A percentile compares a stretch with the other conserved stretches of the same genome.
Conservation (phyloP, 177 flowering plant genomes). For the Vitis hybrid region DNA sequence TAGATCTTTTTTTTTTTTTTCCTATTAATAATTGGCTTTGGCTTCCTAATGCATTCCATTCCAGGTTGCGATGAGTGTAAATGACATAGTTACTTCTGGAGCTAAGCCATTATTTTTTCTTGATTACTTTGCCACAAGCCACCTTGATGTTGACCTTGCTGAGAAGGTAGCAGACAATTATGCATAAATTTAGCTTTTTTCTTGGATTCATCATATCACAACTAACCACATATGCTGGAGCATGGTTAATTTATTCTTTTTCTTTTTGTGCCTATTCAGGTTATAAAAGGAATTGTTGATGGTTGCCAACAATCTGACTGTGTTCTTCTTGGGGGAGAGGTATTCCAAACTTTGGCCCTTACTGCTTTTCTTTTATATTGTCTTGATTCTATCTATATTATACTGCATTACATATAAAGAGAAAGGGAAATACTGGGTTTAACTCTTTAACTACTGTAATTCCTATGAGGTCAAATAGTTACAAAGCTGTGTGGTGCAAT, state of each 20-base stretch:
- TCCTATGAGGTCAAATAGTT: too few species aligned
- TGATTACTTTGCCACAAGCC: conserved; percentile 96
- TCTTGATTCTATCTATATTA: too few species aligned
- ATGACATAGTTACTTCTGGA: conserved; percentile 96
- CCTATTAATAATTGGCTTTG: background rate
- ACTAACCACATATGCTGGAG: background rate
- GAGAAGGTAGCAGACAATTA: conserved; percentile 62
- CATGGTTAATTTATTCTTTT: background rate
- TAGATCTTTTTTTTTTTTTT: background rate
- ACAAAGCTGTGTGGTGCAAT: too few species aligned
- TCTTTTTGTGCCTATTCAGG: conserved; percentile 37
- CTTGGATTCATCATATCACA: too few species aligned
- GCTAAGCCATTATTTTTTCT: conserved; percentile 95
- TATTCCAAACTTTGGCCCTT: conserved; percentile 20
- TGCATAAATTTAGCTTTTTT: background rate
- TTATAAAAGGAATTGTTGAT: conserved; percentile 89
- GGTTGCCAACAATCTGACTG: conserved; percentile 91
- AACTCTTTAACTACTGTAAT: too few species aligned
- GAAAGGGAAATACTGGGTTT: too few species aligned
- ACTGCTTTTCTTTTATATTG: background rate
- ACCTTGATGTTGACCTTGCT: conserved; percentile 96
- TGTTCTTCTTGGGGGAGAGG: conserved; percentile 94
- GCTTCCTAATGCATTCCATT: conserved; percentile 8
- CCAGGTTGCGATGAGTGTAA: conserved; percentile 99
- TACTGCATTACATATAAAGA: too few species aligned